Base-by-base conservation (phyloP, 352 stramenopile species). In the Pythium biforme region DNA sequence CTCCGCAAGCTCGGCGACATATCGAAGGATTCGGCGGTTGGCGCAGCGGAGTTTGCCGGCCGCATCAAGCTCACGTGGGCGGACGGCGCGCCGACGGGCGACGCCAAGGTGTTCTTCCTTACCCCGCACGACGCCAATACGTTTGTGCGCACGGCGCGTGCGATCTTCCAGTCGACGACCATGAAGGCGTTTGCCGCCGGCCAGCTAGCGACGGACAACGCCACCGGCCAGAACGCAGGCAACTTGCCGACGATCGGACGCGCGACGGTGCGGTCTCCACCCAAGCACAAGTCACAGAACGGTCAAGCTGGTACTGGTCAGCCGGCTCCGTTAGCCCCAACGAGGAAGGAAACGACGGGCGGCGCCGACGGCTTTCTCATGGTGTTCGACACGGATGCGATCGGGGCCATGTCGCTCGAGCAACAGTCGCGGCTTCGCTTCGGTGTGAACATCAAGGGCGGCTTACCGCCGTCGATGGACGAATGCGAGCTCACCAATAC, bases 41-140 rank as follows among this genome's bases (percentile, higher is more conserved):
- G 58, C 23, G 22, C 23, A 3, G 55, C 60, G 5, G 61, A 68
- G 39, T 63, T 69, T 51, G 55, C 66, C 15, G 56, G 61, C 8
- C 56, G 62, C 11, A 70, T 74, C 43, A 70, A 68, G 52, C 56
- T 74, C 20, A 70, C 67, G 33, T 74, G 67, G 67, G 67, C 67
- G 0, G 59, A 69, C 45, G 67, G 56, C 12, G 47, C 40, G 5
- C 40, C 67, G 8, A 74, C 56, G 17, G 61, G 62, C 26, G 58
- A 59, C 22, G 67, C 54, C 26, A 69, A 70, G 26, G 39, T 74
- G 0, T 70, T 56, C 29, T 74, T 74, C 48, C 47, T 43, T 0
- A 60, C 67, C 0, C 34, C 62, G 0, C 22, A 46, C 12, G 57
- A 74, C 17, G 65, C 65, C 4, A 72, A 72, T 34, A 26, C 12